Evolutionary conservation across 2,329 filamentous ascomycete species (phyloP), one percentile per base, ranked within the genome.

Genomic region (Hymenoscyphus fraxineus): DNA sequence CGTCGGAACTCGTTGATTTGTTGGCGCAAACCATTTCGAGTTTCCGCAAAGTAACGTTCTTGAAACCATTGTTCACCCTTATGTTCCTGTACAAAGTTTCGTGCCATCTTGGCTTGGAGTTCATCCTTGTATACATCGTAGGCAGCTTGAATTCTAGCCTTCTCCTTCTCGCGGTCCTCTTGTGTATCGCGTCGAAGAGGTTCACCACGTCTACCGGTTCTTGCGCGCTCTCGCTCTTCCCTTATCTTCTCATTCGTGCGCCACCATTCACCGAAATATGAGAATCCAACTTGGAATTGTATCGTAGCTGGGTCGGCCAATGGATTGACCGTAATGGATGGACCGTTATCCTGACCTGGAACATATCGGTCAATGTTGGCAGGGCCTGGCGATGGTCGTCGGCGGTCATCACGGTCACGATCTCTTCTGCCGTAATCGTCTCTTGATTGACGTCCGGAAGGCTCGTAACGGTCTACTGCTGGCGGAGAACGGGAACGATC

Each of bases 31-130:
- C 85, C 83, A 69, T 93, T 88, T 61, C 91, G 84, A 62, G 94
- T 87, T 70, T 95, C 92, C 0, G 92, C 86, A 38, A 96, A 88
- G 72, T 99, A 99, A 75, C 92, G 88, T 78, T 99, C 95, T 71
- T 89, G 92, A 80, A 99, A 99, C 95, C 95, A 99, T 75, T 99
- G 94, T 76, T 99, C 95, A 55, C 88, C 88, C 76, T 96, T 97
- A 78, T 99, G 95, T 71, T 93, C 90, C 59, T 89, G 86, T 54
- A 99, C 95, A 75, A 99, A 99, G 0, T 85, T 82, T 69, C 93
- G 88, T 0, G 95, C 93, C 89, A 97, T 94, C 75, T 88, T 89
- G 3, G 83, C 86, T 72, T 89, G 87, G 1, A 90, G 78, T 41
- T 89, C 86, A 73, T 89, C 87, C 70, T 88, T 88, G 74, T 90